Base-by-base conservation (phyloP, 2,329 filamentous ascomycete genomes). In the Aspergillus felis region DNA sequence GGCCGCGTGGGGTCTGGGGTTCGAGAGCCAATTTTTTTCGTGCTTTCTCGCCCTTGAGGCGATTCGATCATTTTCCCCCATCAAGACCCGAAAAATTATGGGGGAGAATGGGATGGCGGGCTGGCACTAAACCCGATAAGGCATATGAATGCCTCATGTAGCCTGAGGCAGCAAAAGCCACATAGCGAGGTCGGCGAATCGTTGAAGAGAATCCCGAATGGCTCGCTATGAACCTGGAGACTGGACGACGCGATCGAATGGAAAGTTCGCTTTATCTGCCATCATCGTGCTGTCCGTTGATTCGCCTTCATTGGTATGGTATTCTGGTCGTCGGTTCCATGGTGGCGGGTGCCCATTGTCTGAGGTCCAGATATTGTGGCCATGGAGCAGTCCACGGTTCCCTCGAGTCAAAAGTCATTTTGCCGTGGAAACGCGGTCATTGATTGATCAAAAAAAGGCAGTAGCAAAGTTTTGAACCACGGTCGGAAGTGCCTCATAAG, bases 191-290 rank as follows among this genome's bases (percentile, higher is more conserved):
- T 38, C 32, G 14, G 32, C 6, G 14, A 38, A 38, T 38, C 14
- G 14, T 7, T 1, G 32, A 7, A 6, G 4, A 6, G 56, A 46
- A 47, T 32, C 47, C 20, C 50, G 28, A 60, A 64, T 64, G 46
- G 25, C 46, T 17, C 32, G 4, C 32, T 38, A 17, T 38, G 14
- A 17, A 6, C 14, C 32, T 17, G 32, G 5, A 2, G 14, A 38
- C 32, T 17, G 32, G 32, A 17, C 17, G 14, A 38, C 14, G 32
- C 14, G 32, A 38, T 17, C 14, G 14, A 38, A 25, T 5, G 25
- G 25, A 17, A 14, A 38, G 14, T 38, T 17, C 32, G 9, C 28
- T 9, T 29, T 29, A 38, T 38, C 32, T 14, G 32, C 17, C 14
- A 38, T 35, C 22, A 22, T 22, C 22, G 22, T 35, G 14, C 14